Conservation (phyloP, 2,329 filamentous ascomycete species). For the Davidsoniella neocaledoniae region DNA sequence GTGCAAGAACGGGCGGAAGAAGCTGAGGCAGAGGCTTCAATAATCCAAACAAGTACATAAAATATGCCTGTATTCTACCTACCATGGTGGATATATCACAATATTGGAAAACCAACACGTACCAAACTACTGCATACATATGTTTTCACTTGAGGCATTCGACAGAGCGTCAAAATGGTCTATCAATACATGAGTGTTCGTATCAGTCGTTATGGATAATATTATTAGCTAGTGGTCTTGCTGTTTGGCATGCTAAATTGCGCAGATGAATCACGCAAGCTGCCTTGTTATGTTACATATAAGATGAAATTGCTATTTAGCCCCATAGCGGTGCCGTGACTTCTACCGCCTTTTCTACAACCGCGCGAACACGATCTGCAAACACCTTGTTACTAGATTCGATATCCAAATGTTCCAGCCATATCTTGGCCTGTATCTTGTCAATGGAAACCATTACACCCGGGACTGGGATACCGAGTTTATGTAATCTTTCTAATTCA, state of each 20-base stretch:
- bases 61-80: neutral
- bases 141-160: neutral
- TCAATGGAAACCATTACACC: constrained; percentile 78
- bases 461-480: constrained; percentile 75
- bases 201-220: neutral
- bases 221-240: no score
- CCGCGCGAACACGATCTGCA: constrained; percentile 68
- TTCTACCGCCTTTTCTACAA: constrained; percentile 80
- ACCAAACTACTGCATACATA: neutral
- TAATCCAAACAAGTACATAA: neutral
- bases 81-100: neutral
- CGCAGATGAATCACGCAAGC: no score
- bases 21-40: constrained; percentile 27
- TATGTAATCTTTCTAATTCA: constrained; percentile 65
- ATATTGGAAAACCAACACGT: neutral
- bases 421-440: constrained; percentile 72
- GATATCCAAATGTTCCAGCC: constrained; percentile 82
- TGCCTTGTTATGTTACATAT: no score
- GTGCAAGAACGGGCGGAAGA: constrained; percentile 44
- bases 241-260: no score
- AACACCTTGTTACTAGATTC: constrained; percentile 68
- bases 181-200: neutral
- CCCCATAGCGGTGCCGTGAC: constrained; percentile 62
- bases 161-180: no score
- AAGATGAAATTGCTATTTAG: constrained; percentile 16